A percentile compares a stretch with the other conserved stretches of the same genome.
Evolutionary conservation across 2,329 filamentous ascomycete genomes (phyloP).

Genomic region (Fusarium hainanense): DNA sequence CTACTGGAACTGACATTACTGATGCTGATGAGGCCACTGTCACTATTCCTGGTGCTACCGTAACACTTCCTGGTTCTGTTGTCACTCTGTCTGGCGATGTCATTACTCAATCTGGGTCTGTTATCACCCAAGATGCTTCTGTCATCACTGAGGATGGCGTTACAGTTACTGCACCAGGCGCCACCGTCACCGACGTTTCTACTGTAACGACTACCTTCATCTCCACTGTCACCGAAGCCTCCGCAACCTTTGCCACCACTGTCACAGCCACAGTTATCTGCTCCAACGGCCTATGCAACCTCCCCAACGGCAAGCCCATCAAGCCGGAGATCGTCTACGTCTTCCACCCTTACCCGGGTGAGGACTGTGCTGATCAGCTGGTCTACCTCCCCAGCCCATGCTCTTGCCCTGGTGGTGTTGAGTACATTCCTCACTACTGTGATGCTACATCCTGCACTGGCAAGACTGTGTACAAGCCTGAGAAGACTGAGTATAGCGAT

Average conservation of each 20-base stretch:
- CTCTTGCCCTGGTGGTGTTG: conserved; percentile 28
- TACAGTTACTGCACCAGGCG: neutral
- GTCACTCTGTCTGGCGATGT: neutral
- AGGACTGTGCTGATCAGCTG: conserved; percentile 23
- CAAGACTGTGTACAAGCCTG: conserved; percentile 33
- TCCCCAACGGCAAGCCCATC: neutral
- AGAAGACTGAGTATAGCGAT: neutral
- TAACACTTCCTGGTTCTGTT: neutral
- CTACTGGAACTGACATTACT: no score
- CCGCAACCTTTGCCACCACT: conserved; percentile 9
- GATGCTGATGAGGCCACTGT: neutral
- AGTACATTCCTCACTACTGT: conserved; percentile 35
- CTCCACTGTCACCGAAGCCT: conserved; percentile 2
- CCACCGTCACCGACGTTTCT: neutral
- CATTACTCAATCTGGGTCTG: neutral
- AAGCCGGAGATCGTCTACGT: conserved; percentile 15
- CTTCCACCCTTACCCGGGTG: conserved; percentile 32
- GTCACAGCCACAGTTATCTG: conserved; percentile 29
- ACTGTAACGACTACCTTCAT: conserved; percentile 30
- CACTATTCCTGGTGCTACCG: neutral
- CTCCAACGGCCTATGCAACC: conserved; percentile 18
- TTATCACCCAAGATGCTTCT: neutral
- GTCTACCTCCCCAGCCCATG: conserved; percentile 34
- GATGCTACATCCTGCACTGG: conserved; percentile 18
- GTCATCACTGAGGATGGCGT: neutral